Base-by-base conservation (phyloP, 768 basidiomycete genomes). In the Podaxis rugospora region DNA sequence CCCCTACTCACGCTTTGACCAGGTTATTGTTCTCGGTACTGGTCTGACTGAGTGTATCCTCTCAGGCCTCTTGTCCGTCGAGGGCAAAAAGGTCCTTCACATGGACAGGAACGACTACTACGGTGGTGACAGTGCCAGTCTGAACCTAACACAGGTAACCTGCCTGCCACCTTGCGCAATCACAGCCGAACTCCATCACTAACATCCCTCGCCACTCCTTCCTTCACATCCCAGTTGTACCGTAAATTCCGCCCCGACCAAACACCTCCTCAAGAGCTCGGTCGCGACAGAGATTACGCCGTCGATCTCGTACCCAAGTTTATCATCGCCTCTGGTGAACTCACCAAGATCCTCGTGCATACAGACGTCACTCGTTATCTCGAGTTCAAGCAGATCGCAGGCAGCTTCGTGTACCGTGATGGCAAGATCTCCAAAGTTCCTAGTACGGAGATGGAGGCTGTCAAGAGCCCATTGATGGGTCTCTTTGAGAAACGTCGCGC, bases 91-190 rank as follows among this genome's bases (percentile, higher is more conserved):
- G 79, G 97, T 99, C 69, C 87, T 99, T 54, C 97, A 99, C 76
- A 98, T 97, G 84, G 95, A 96, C 76, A 83, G 93, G 69, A 98
- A 98, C 70, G 96, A 99, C 75, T 99, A 99, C 76, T 99, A 99
- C 64, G 97, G 97, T 49, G 97, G 92, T 59, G 97, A 98, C 71
- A 92, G 92, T 70, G 97, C 97, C 50, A 94, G 92, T 79, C 79
- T 98, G 74, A 99, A 98, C 79, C 76, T 99, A 68, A 97, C 95
- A 18, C 97, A 99, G 87, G 96, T 92, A 69, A 57, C 50, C 14
- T 40, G 53, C 51, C n/a, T 42, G 23, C 59, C 37, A 28, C 40
- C 47, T 47, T 35, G 3, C 23, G 18, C 47, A 23, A 49, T 23
- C 47, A 42, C 47, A 23, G 10, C 42, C 5, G 16, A 18, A 14